phyloP scores from a whole-genome alignment of 768 basidiomycete genomes.

The Rhizopogon salebrosus region DNA sequence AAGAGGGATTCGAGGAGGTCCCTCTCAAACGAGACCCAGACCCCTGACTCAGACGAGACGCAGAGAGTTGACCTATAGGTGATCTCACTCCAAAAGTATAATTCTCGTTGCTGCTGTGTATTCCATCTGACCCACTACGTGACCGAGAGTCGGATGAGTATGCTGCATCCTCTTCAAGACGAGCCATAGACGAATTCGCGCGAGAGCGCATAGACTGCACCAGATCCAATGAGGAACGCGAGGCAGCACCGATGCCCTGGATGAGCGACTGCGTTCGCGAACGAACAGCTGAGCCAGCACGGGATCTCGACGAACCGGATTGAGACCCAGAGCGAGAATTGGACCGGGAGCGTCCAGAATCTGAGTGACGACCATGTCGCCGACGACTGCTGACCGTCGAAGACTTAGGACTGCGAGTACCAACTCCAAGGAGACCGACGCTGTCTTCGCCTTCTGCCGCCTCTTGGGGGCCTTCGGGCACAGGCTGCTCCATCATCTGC shows the following conservation, averaged over 20 bases:
- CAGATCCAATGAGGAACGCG: slow-evolving; percentile 54
- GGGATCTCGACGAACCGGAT: slow-evolving; percentile 32
- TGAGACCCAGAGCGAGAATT: slow-evolving; percentile 18
- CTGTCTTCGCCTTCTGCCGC: slow-evolving; percentile 61
- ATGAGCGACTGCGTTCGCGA: slow-evolving; percentile 64
- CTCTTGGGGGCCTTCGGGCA: slow-evolving; percentile 50
- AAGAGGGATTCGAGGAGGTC: slow-evolving; percentile 7
- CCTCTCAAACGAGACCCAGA: slow-evolving; percentile 16
- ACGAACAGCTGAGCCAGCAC: slow-evolving; percentile 49
- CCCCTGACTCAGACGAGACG: slow-evolving; percentile 28
- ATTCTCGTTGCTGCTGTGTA: slow-evolving; percentile 53
- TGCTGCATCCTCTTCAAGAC: slow-evolving; percentile 52
- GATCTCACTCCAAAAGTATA: slow-evolving; percentile 57
- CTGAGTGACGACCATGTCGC: slow-evolving; percentile 21
- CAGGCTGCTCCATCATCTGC: slow-evolving; percentile 36
- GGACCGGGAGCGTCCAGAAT: slow-evolving; percentile 14
- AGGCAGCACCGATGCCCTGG: slow-evolving; percentile 57
- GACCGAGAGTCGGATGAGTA: slow-evolving; percentile 31
- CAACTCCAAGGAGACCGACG: slow-evolving; percentile 49
- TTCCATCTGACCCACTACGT: slow-evolving; percentile 40
- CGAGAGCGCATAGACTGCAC: slow-evolving; percentile 47
- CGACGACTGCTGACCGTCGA: slow-evolving; percentile 31
- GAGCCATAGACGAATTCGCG: slow-evolving; percentile 63
- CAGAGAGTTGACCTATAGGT: slow-evolving; percentile 22
- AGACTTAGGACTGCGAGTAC: slow-evolving; percentile 47